Percentiles rank a stretch among this genome's conserved stretches.
These are phyloP conservation scores for Nakaseomyces delphensis DNA, from an alignment of 1,139 yeast genomes.

Conservation along the genomic window DNA sequence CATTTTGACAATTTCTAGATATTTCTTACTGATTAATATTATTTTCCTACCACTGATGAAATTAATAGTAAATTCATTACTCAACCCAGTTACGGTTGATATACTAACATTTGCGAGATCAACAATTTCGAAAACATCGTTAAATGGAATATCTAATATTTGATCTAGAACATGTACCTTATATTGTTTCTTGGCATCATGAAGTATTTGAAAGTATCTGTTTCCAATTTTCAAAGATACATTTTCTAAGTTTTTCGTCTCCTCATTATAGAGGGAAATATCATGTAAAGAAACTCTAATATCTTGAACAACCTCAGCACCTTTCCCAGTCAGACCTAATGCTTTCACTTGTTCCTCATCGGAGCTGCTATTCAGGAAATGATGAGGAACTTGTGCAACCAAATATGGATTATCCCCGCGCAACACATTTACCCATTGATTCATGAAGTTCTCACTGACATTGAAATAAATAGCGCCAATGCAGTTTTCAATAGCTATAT, in stretches of 20 bases:
- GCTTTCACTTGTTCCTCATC: conserved; percentile 41
- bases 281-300: conserved; percentile 42
- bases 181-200: conserved; percentile 35
- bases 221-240: conserved; percentile 62
- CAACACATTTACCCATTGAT: conserved; percentile 27
- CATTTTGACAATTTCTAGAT: conserved; percentile 59
- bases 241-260: conserved; percentile 38
- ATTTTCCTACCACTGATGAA: conserved; percentile 39
- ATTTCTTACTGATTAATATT: conserved; percentile 48
- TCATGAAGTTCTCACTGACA: conserved; percentile 41
- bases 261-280: conserved; percentile 37
- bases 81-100: conserved; percentile 42
- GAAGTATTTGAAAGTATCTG: conserved; percentile 49
- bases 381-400: conserved; percentile 18
- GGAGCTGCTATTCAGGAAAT: conserved; percentile 39
- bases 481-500: conserved; percentile 47
- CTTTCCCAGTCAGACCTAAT: conserved; percentile 40
- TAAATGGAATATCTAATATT: conserved; percentile 33
- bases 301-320: conserved; percentile 38
- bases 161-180: conserved; percentile 28
- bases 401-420: conserved; percentile 17
- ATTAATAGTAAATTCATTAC: conserved; percentile 50
- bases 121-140: conserved; percentile 44
- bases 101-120: conserved; percentile 47
- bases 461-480: conserved; percentile 52